Base-by-base conservation (phyloP, 345 rosid genomes). In the Gossypium rotundifolium region DNA sequence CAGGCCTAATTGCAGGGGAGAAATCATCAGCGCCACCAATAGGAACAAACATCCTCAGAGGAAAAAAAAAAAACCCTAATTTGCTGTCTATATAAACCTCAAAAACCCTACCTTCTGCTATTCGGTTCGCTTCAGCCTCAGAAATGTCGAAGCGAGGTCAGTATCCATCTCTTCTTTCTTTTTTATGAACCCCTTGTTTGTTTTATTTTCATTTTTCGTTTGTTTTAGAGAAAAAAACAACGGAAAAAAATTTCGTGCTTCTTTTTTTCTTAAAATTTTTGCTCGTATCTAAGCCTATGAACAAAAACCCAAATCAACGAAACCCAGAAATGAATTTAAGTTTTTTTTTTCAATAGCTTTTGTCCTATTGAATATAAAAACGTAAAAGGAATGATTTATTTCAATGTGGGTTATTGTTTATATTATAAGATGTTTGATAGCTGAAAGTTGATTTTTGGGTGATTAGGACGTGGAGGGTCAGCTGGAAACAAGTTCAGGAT, bases 401-500 rank as follows among this genome's bases (percentile, higher is more conserved):
- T 23, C 7, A 33, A 33, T 5, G 8, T 69, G 59, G 13, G 45
- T 40, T 20, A 9, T 17, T 51, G 40, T 60, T 12, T 27, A 12
- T 27, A 17, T 52, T 10, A 27, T 16, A 52, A 9, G 48, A 7
- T 42, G 12, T 67, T 73, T 42, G 46, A 13, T 17, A 14, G 10
- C n/a, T 13, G 55, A 61, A 60, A 11, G 25, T 13, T 23, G 20
- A 20, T 20, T 8, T 49, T 70, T 60, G 27, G 8, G n/a, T 60
- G 64, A 46, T 6, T 63, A 94, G 98, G 97, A 16, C 91, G 98
- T 8, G 98, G 98, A 77, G 97, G 98, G 12, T 81, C 95, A 2
- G 96, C 97, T 2, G 98, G 97, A 54, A 93, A 88, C 91, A 93
- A 91, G 83, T 93, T 93, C 80, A 83, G 98, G 81, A 94, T 94